Evolutionary conservation across 2,329 filamentous ascomycete genomes (phyloP), one percentile per base, ranked within the genome.

Genomic region (Verticillium alfalfae): DNA sequence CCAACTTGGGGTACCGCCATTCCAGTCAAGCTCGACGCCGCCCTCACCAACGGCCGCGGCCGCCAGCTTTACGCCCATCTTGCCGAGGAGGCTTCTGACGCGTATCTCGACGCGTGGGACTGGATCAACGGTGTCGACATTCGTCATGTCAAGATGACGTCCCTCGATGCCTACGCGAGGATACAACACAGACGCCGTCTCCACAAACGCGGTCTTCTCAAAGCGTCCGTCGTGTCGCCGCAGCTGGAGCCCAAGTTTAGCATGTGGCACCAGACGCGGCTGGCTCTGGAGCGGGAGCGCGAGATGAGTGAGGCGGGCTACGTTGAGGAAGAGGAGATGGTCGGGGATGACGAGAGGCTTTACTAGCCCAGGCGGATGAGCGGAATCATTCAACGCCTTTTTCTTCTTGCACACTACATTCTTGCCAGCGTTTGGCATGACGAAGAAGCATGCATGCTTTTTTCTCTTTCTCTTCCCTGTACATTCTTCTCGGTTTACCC

Each of bases 11-110:
- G 85, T n/a, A 78, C 76, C 45, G 83, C 84, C 1, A 76, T 88
- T 56, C 85, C 86, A 3, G 80, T 86, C 61, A 88, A 88, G 73
- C 68, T 88, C 13, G 85, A 88, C 68, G 79, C 88, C 66, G 88
- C 85, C 85, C 69, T 77, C 9, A 84, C 82, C 0, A 80, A 82
- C 16, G 84, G 84, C 1, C 73, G 72, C 38, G 82, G 81, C 5
- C 80, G 82, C 41, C 67, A 65, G 1, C 54, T 79, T 3, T 70
- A 73, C 15, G 70, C 70, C n/a, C 69, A 72, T 54, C 65, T 76
- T 1, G 67, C 69, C 5, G 79, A 84, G 58, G 78, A 83, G 39
- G 64, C 78, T 1, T 71, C 73, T 7, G 84, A 87, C 66, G 69
- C 75, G 64, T 57, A 75, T 26, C 81, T 81, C 0, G 84, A 87